These are phyloP conservation scores for Gloeostereum incarnatum DNA, from an alignment of 768 basidiomycete species.

Conservation along the genomic window DNA sequence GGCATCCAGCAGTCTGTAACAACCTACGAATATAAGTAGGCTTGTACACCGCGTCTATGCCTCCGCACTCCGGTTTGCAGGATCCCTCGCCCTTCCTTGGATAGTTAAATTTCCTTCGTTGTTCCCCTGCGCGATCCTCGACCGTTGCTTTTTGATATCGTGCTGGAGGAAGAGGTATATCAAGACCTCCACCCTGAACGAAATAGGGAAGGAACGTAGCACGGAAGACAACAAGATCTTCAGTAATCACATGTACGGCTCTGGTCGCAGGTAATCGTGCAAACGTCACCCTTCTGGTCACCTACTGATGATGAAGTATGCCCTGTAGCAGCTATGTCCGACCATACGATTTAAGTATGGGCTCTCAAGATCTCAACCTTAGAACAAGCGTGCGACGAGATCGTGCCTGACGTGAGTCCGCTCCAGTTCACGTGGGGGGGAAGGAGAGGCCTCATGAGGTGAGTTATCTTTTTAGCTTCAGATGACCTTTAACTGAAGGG, in stretches of 20 bases:
- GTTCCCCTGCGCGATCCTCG: background rate
- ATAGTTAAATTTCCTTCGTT: background rate
- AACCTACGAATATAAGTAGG: background rate
- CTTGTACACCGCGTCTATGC: background rate
- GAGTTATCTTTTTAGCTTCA: no score
- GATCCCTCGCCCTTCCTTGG: background rate
- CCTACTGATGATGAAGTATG: background rate
- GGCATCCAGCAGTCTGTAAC: background rate
- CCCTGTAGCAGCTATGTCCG: background rate
- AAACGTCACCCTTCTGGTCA: background rate
- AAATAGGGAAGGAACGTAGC: background rate
- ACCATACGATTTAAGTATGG: background rate
- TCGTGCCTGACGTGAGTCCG: background rate
- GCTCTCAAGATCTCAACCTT: background rate
- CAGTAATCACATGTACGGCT: background rate
- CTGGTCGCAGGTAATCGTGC: background rate
- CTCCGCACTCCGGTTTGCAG: background rate
- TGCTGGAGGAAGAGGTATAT: conserved; percentile 5
- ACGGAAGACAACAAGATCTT: background rate
- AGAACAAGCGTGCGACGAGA: background rate
- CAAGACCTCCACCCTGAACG: conserved; percentile 11
- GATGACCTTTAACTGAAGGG: no score
- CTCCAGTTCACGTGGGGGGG: background rate
- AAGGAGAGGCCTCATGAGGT: conserved; percentile 1
- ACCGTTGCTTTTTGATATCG: background rate